phyloP scores from a whole-genome alignment of 2,329 filamentous ascomycete genomes.

The Xylaria sp. region DNA sequence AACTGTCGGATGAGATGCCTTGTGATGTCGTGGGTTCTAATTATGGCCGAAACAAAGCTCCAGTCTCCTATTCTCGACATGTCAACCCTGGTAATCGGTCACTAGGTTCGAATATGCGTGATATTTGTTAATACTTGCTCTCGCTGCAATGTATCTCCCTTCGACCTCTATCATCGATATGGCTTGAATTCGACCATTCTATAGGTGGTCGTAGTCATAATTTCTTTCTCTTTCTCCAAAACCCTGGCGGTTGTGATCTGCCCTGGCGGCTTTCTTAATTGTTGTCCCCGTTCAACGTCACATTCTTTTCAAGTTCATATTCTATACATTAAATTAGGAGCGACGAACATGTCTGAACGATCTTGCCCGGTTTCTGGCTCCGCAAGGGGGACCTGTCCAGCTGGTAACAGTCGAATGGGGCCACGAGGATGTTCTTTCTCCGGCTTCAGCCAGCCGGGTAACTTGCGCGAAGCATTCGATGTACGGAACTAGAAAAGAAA shows the following conservation, averaged over 20 bases:
- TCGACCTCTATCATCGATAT: not conserved
- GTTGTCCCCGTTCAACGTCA: not conserved
- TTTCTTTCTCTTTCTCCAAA: not conserved
- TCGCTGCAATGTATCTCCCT: not conserved
- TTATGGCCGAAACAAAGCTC: slow-evolving; percentile 9
- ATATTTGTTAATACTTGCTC: not conserved
- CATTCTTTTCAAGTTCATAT: not conserved
- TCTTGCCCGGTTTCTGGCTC: slow-evolving; percentile 14
- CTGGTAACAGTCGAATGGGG: slow-evolving; percentile 39
- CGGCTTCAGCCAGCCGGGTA: slow-evolving; percentile 43
- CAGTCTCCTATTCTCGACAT: not conserved
- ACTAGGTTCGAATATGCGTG: not conserved
- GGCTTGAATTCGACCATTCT: not conserved
- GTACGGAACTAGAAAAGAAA: slow-evolving; percentile 19
- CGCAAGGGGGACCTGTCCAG: slow-evolving; percentile 6
- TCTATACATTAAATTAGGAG: not conserved
- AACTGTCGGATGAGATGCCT: not conserved
- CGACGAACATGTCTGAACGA: slow-evolving; percentile 8
- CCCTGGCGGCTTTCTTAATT: slow-evolving; percentile 9
- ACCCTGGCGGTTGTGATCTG: slow-evolving; percentile 11
- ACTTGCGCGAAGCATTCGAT: slow-evolving; percentile 43
- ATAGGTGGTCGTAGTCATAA: not conserved
- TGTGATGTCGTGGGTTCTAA: not conserved
- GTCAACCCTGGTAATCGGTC: not conserved
- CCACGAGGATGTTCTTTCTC: slow-evolving; percentile 46